Base-by-base conservation (phyloP, 2,329 filamentous ascomycete genomes). In the Acarospora socialis region DNA sequence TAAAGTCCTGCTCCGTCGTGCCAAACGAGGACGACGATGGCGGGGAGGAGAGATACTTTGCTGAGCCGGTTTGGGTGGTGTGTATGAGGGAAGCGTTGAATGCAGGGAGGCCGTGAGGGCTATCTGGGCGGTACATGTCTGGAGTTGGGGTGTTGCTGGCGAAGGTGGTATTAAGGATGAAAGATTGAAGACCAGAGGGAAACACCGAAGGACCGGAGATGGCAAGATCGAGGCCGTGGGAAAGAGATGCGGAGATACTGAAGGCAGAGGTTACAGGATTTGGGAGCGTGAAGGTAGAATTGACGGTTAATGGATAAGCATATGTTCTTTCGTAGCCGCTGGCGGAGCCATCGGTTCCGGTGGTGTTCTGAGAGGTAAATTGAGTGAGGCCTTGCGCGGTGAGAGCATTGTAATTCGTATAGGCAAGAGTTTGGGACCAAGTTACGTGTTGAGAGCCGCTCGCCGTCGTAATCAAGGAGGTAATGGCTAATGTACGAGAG, bases 381-480 rank as follows among this genome's bases (percentile, higher is more conserved):
- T 79, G 73, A 15, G 68, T 52, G 31, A 61, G 56, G 17, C 73
- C 75, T 16, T 59, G 47, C 37, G 68, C 66, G 12, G 58, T 61
- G 45, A 75, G 65, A 7, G 53, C 54, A 7, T 68, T 73, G n/a
- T 52, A 48, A 38, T 74, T 75, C 2, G 56, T 61, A 43, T 65
- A 77, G 1, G 55, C 50, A 2, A 79, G 60, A 5, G 49, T 53
- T 46, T 82, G 78, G 4, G 51, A 55, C 77, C 77, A 82, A 3
- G 54, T 50, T 4, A 58, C 59, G 6, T 48, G 39, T 4, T 48
- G 43, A 16, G 52, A 48, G 4, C 64, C 62, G 4, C 53, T 50
- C 12, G 68, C 61, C 4, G 68, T 68, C 9, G 54, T 53, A 10
- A 78, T 51, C 0, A 48, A 57, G 3, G 73, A 70, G 7, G 51